Evolutionary conservation across 2,329 filamentous ascomycete species (phyloP).

Genomic region (Exophiala aquamarina): DNA sequence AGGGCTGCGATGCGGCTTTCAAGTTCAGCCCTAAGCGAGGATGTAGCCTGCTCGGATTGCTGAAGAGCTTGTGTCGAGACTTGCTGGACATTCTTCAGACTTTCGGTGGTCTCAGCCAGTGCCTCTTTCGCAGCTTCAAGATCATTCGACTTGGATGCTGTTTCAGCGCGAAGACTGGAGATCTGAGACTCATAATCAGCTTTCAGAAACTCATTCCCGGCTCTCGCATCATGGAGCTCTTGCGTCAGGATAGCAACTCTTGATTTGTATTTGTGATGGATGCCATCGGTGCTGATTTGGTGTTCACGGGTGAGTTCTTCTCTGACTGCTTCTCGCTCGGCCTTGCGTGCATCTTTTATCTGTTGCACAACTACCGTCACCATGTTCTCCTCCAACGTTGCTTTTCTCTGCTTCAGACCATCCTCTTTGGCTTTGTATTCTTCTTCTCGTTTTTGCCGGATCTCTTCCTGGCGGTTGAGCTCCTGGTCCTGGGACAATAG

Average conservation of each 20-base stretch:
- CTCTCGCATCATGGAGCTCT: conserved; percentile 18
- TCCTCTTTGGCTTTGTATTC: conserved; percentile 24
- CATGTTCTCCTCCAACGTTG: conserved; percentile 24
- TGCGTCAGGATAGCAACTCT: conserved; percentile 23
- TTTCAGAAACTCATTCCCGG: conserved; percentile 17
- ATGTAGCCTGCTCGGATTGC: conserved; percentile 18
- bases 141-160: conserved; percentile 13
- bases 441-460: conserved; percentile 32
- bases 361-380: conserved; percentile 23
- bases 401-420: conserved; percentile 17
- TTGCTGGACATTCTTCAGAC: conserved; percentile 17
- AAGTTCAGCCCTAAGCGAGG: conserved; percentile 49
- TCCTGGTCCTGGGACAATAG: conserved; percentile 22
- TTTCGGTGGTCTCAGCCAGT: conserved; percentile 19
- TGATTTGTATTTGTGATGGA: conserved; percentile 25
- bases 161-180: conserved; percentile 12
- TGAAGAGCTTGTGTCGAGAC: conserved; percentile 17
- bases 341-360: conserved; percentile 23
- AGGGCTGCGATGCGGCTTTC: conserved; percentile 71
- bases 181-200: conserved; percentile 17
- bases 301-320: conserved; percentile 17
- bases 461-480: conserved; percentile 19
- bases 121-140: conserved; percentile 22
- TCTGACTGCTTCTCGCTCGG: conserved; percentile 19
- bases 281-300: conserved; percentile 11